Conservation (phyloP, 805 yeast genomes). For the Monosporozyma aerobia region DNA sequence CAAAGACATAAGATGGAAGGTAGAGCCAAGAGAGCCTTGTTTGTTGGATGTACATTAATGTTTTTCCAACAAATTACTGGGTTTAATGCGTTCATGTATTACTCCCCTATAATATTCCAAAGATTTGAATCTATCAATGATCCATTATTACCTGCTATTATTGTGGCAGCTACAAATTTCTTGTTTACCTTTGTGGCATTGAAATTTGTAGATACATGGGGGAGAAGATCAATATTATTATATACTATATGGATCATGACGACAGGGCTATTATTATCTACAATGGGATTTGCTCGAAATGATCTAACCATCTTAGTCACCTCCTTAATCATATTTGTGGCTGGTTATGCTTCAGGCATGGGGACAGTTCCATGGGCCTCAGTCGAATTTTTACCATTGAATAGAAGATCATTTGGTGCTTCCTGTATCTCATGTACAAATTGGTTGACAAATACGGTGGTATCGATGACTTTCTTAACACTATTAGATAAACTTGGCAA, state of each 20-base stretch:
- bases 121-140: slow-evolving; percentile 39
- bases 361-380: slow-evolving; percentile 40
- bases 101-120: slow-evolving; percentile 48
- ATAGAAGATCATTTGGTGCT: slow-evolving; percentile 35
- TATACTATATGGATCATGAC: slow-evolving; percentile 35
- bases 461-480: slow-evolving; percentile 32
- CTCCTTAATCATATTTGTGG: slow-evolving; percentile 32
- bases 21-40: slow-evolving; percentile 32
- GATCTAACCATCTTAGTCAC: slow-evolving; percentile 18
- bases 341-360: slow-evolving; percentile 35
- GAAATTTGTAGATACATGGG: slow-evolving; percentile 41
- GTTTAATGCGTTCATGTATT: slow-evolving; percentile 54
- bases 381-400: slow-evolving; percentile 37
- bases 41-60: slow-evolving; percentile 44
- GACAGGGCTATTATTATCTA: slow-evolving; percentile 28
- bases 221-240: slow-evolving; percentile 38
- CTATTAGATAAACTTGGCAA: slow-evolving; percentile 25
- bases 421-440: slow-evolving; percentile 36
- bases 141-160: slow-evolving; percentile 47
- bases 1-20: slow-evolving; percentile 20
- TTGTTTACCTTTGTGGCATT: slow-evolving; percentile 46
- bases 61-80: slow-evolving; percentile 55
- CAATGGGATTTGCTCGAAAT: slow-evolving; percentile 22
- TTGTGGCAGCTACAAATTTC: slow-evolving; percentile 48
- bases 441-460: slow-evolving; percentile 34